phyloP scores from a whole-genome alignment of 2,329 filamentous ascomycete genomes.

The Ceratocystis huliohia region DNA sequence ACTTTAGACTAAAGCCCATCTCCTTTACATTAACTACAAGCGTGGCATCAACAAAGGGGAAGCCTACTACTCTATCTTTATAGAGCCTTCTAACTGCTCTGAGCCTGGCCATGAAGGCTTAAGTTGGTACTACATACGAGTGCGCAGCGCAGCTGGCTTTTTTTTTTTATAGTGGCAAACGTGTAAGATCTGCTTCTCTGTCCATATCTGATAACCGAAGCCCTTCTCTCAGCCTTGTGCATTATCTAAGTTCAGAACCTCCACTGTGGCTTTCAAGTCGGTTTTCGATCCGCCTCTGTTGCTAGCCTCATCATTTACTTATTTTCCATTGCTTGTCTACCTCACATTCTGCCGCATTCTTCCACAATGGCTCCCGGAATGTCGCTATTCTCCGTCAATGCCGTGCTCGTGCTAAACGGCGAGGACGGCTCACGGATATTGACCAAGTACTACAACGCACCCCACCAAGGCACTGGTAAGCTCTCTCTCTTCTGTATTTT shows the following conservation, averaged over 20 bases:
- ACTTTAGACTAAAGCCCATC: neutral
- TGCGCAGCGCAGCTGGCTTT: no score
- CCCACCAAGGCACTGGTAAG: slow-evolving; percentile 33
- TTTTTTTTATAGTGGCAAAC: neutral
- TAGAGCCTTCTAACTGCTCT: no score
- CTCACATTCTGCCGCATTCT: neutral
- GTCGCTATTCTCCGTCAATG: slow-evolving; percentile 64
- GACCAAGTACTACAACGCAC: slow-evolving; percentile 76
- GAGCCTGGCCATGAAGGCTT: neutral
- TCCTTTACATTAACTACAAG: neutral
- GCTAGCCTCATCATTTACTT: neutral
- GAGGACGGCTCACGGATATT: slow-evolving; percentile 88
- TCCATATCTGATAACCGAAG: slow-evolving; percentile 9
- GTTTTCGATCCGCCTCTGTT: slow-evolving; percentile 3
- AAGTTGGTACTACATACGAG: neutral
- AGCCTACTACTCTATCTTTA: no score
- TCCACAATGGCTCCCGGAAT: slow-evolving; percentile 56
- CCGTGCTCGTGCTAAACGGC: slow-evolving; percentile 64
- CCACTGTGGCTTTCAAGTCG: neutral
- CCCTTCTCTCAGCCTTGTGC: slow-evolving; percentile 5
- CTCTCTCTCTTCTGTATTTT: slow-evolving; percentile 22
- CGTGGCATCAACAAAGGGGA: slow-evolving; percentile 3
- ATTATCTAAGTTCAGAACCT: neutral
- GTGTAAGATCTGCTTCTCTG: neutral
- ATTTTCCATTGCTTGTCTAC: neutral